Conservation (phyloP, 371 early-diverging fungal genomes). For the Lichtheimia corymbifera region DNA sequence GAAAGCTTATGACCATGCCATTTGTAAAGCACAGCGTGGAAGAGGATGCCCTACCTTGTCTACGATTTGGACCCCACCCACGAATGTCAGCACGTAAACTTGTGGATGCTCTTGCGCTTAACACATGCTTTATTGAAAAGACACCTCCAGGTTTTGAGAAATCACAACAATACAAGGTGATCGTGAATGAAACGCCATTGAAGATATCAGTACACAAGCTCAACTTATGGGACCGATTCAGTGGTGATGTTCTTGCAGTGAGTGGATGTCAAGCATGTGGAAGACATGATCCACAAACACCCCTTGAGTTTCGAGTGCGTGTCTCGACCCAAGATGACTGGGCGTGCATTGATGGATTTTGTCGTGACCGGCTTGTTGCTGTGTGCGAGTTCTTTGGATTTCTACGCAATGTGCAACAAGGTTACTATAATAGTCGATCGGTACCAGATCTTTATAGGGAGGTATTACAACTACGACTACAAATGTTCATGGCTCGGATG, state of each 20-base stretch:
- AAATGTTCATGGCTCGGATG: slow-evolving; percentile 67
- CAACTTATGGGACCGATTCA: slow-evolving; percentile 67
- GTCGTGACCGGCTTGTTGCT: slow-evolving; percentile 87
- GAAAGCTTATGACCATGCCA: slow-evolving; percentile 69
- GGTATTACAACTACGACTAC: slow-evolving; percentile 75
- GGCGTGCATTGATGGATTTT: slow-evolving; percentile 84
- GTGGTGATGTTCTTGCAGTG: slow-evolving; percentile 32
- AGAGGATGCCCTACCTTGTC: slow-evolving; percentile 89
- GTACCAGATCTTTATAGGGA: slow-evolving; percentile 83
- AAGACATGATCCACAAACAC: slow-evolving; percentile 41
- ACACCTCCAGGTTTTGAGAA: slow-evolving; percentile 70
- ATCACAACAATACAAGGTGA: slow-evolving; percentile 57
- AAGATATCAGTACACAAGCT: slow-evolving; percentile 59
- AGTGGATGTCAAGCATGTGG: slow-evolving; percentile 90
- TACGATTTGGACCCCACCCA: slow-evolving; percentile 87
- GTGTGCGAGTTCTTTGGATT: slow-evolving; percentile 93
- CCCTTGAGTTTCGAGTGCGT: slow-evolving; percentile 77
- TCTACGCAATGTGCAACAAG: slow-evolving; percentile 84
- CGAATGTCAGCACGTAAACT: slow-evolving; percentile 84
- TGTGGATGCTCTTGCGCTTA: slow-evolving; percentile 82
- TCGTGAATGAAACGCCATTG: slow-evolving; percentile 40
- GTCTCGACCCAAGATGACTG: slow-evolving; percentile 79
- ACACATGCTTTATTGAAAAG: slow-evolving; percentile 76
- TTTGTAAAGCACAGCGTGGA: slow-evolving; percentile 84
- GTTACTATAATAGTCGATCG: slow-evolving; percentile 75